These are phyloP conservation scores for Thalassiosira hispida DNA, from an alignment of 352 stramenopile species.

Conservation along the genomic window DNA sequence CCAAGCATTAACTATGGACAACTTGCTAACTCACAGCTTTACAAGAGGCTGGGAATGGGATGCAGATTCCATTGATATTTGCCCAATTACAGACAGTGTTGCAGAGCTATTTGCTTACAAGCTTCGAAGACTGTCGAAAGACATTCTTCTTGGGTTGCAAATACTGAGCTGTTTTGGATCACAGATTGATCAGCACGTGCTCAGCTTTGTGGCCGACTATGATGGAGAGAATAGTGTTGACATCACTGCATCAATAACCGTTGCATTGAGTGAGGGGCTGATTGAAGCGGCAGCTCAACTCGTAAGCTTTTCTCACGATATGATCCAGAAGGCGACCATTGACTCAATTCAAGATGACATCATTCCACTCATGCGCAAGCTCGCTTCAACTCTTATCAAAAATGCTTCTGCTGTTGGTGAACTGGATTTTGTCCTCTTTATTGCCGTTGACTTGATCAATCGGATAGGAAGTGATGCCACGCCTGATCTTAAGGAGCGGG, in stretches of 20 bases:
- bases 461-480: conserved; percentile 22
- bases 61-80: conserved; percentile 38
- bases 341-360: conserved; percentile 33
- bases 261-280: conserved; percentile 24
- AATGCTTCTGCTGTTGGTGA: conserved; percentile 27
- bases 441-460: conserved; percentile 42
- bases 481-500: conserved; percentile 6
- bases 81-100: conserved; percentile 34
- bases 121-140: conserved; percentile 15
- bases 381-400: conserved; percentile 19
- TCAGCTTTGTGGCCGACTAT: conserved; percentile 29
- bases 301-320: conserved; percentile 25
- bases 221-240: conserved; percentile 32
- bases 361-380: conserved; percentile 26
- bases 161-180: conserved; percentile 35
- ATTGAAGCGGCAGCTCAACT: conserved; percentile 26
- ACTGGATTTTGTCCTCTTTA: conserved; percentile 40
- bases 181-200: conserved; percentile 21
- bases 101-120: conserved; percentile 34
- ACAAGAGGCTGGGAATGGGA: conserved; percentile 44
- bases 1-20: conserved; percentile 37
- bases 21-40: conserved; percentile 35
- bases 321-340: conserved; percentile 37
- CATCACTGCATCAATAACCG: conserved; percentile 16
- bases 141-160: conserved; percentile 30